phyloP scores from a whole-genome alignment of 305 asterid genomes.

The Withania somnifera region DNA sequence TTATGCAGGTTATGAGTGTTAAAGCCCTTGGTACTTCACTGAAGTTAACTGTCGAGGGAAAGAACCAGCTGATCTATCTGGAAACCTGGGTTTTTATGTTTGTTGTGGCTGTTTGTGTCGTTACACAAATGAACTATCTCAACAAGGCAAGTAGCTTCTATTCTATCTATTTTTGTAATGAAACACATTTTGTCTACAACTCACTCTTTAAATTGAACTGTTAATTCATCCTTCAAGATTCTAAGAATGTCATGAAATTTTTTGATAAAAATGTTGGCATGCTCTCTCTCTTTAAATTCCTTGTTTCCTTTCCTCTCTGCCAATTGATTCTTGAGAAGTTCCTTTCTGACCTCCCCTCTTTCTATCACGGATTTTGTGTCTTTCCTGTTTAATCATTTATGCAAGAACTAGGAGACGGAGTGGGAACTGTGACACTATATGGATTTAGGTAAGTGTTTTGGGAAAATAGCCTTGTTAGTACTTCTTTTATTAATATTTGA shows the following conservation, averaged over 20 bases:
- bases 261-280: background rate
- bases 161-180: background rate
- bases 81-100: constrained; percentile 75
- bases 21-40: constrained; percentile 83
- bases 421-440: background rate
- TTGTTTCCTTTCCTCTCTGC: background rate
- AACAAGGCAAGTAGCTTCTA: constrained; percentile 48
- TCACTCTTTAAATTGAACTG: background rate
- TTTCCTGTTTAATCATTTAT: background rate
- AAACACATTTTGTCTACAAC: background rate
- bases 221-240: background rate
- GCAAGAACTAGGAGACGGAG: background rate
- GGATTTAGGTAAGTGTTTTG: background rate
- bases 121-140: constrained; percentile 84
- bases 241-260: background rate
- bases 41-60: constrained; percentile 78
- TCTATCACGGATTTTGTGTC: background rate
- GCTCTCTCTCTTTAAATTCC: background rate
- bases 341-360: background rate
- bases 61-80: constrained; percentile 57
- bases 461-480: background rate
- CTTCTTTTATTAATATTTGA: background rate
- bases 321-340: background rate
- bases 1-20: constrained; percentile 74
- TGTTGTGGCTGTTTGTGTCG: constrained; percentile 59